Evolutionary conservation across 805 yeast genomes (phyloP).

Genomic region (Myxozyma sirexii): DNA sequence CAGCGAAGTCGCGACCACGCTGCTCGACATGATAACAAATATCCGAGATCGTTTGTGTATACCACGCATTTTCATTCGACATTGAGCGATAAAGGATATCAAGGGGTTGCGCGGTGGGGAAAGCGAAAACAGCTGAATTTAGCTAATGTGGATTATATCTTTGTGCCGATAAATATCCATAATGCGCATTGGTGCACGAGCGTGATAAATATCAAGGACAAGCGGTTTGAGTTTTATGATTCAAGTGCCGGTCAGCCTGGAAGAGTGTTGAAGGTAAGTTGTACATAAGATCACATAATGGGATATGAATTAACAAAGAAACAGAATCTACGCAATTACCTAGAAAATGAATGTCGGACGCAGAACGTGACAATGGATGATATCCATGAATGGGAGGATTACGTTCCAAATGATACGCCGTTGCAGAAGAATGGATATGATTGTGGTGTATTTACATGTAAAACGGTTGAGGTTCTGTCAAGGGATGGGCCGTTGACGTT

Average conservation of each 20-base stretch:
- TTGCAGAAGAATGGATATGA: conserved; percentile 89
- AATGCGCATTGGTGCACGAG: conserved; percentile 93
- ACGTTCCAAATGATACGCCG: conserved; percentile 56
- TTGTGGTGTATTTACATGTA: conserved; percentile 92
- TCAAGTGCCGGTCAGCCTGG: conserved; percentile 59
- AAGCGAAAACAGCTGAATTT: conserved; percentile 72
- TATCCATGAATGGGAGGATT: conserved; percentile 38
- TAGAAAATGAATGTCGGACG: conserved; percentile 67
- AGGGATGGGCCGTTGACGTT: conserved; percentile 55
- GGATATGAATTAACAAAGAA: conserved; percentile 40
- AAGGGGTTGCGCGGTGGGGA: conserved; percentile 83
- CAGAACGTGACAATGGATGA: conserved; percentile 45
- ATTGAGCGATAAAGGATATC: conserved; percentile 69
- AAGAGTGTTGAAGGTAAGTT: conserved; percentile 40
- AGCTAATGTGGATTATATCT: conserved; percentile 61
- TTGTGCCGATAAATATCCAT: conserved; percentile 83
- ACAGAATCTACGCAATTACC: conserved; percentile 55
- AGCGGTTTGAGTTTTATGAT: conserved; percentile 72
- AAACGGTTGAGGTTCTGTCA: conserved; percentile 67
- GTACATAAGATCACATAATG: conserved; percentile 35
- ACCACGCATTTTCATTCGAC: conserved; percentile 87
- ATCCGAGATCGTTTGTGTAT: conserved; percentile 63
- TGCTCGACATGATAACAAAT: conserved; percentile 28
- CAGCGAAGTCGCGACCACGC: conserved; percentile 47
- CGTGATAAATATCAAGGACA: conserved; percentile 63